Evolutionary conservation across 2,329 filamentous ascomycete genomes (phyloP).

Genomic region (Microdochium paspali): DNA sequence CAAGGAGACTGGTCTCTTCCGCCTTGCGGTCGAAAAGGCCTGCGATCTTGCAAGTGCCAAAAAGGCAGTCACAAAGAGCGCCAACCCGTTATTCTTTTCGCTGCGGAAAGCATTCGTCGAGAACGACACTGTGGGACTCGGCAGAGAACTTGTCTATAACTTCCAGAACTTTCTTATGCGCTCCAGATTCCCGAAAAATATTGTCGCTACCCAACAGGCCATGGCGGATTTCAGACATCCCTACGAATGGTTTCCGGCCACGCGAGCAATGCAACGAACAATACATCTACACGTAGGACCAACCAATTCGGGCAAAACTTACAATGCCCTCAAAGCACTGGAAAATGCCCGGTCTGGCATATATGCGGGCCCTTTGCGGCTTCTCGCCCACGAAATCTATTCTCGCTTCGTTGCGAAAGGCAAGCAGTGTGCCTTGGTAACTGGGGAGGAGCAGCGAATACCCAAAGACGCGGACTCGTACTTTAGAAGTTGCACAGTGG

Average conservation of each 20-base stretch:
- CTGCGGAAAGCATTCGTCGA: conserved; percentile 51
- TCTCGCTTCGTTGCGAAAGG: conserved; percentile 74
- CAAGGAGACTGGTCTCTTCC: conserved; percentile 34
- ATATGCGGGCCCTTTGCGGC: conserved; percentile 80
- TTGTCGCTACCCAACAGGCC: conserved; percentile 49
- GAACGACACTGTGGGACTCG: conserved; percentile 39
- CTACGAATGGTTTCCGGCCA: conserved; percentile 84
- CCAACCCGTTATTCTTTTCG: conserved; percentile 47
- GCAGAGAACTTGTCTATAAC: conserved; percentile 51
- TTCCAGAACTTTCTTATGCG: conserved; percentile 60
- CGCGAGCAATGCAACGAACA: conserved; percentile 68
- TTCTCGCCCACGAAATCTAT: conserved; percentile 93
- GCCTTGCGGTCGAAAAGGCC: conserved; percentile 30
- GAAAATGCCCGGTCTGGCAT: conserved; percentile 69
- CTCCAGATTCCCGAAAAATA: conserved; percentile 42
- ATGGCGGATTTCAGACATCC: conserved; percentile 83
- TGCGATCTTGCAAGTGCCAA: conserved; percentile 31
- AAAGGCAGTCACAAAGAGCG: conserved; percentile 23
- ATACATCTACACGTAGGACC: conserved; percentile 92
- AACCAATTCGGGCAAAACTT: conserved; percentile 97
- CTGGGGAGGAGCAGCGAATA: conserved; percentile 78
- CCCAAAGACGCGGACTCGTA: conserved; percentile 47
- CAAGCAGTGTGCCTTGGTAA: conserved; percentile 68
- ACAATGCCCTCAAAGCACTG: conserved; percentile 78
- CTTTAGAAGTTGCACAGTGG: conserved; percentile 84